Evolutionary conservation across 129 eudicot species (phyloP), one percentile per base, ranked within the genome.

Genomic region (Saussurea involucrata): DNA sequence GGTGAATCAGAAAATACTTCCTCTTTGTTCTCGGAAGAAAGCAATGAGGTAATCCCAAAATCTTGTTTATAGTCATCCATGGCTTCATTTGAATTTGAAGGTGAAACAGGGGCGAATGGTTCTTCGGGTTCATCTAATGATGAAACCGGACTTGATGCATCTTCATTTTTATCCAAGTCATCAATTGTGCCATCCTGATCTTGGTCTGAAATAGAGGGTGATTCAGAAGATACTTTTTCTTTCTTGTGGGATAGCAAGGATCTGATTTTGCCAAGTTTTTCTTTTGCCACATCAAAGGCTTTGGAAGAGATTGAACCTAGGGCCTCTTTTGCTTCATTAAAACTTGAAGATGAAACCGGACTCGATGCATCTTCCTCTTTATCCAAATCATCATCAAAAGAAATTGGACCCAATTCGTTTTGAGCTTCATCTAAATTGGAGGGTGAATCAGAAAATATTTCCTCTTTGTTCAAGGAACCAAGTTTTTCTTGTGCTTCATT

Each of bases 181-280:
- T 27, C 29, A 27, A 1, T 27, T 8, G 15, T 49, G 58, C 9
- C 44, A 7, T 36, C 44, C 44, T 36, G 44, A 36, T 11, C 44
- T 36, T 36, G 12, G 11, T 36, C 12, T 36, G 9, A 36, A 8
- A 7, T 36, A 12, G 44, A 36, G 44, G 70, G 31, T 34, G 70
- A 63, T 3, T 61, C 58, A 13, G 72, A 76, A 8, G 44, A 12
- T 36, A n/a, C n/a, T n/a, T n/a, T n/a, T n/a, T 66, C 80, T 76
- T 66, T 66, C 57, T 66, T 53, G 25, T 75, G 79, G 15, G 60
- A 40, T 27, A 65, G 9, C 0, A 76, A 18, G 17, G 80, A 76
- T 34, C 44, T n/a, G n/a, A 22, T n/a, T n/a, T n/a, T n/a, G n/a
- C n/a, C n/a, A n/a, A n/a, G 28, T 24, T 32, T 17, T 21, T 18